Percentiles rank a stretch among this genome's conserved stretches.
These are phyloP conservation scores for Blumeria hordei DNA, from an alignment of 2,329 filamentous ascomycete genomes.

Conservation along the genomic window DNA sequence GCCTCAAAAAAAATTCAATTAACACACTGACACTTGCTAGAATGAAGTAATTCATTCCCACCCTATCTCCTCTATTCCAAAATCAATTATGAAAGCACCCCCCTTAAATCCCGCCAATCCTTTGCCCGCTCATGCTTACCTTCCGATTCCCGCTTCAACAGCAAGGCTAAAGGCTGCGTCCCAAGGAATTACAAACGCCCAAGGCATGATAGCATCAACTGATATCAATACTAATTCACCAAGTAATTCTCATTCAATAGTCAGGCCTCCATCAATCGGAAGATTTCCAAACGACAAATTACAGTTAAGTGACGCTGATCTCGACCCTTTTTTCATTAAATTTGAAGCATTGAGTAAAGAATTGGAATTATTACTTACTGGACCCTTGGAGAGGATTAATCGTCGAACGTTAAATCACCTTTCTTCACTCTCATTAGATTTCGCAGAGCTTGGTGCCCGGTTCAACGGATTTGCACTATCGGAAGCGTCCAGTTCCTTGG, in stretches of 20 bases:
- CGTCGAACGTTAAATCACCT: conserved; percentile 69
- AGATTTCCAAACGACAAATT: conserved; percentile 64
- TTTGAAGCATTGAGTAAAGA: conserved; percentile 87
- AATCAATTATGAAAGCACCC: conserved; percentile 85
- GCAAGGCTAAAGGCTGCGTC: conserved; percentile 48
- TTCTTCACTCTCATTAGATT: conserved; percentile 59
- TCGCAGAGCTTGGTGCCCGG: conserved; percentile 81
- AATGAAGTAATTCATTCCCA: conserved; percentile 87
- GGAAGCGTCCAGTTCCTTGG: conserved; percentile 69
- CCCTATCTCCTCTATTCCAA: conserved; percentile 74
- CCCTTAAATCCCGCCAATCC: conserved; percentile 88
- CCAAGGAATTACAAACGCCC: conserved; percentile 18
- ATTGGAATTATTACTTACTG: conserved; percentile 65
- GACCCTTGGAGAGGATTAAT: conserved; percentile 93
- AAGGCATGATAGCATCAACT: conserved; percentile 30
- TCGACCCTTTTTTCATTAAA: conserved; percentile 87
- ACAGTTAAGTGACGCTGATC: conserved; percentile 60
- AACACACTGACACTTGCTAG: conserved; percentile 22
- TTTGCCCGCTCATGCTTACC: conserved; percentile 59
- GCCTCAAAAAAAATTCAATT: not conserved
- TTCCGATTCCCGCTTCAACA: conserved; percentile 65
- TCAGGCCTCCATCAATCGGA: conserved; percentile 38
- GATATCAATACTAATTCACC: conserved; percentile 24
- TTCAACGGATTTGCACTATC: conserved; percentile 95
- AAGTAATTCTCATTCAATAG: conserved; percentile 28